These are phyloP conservation scores for Sordariomycetes sp. DNA, from an alignment of 2,329 filamentous ascomycete species.

Conservation along the genomic window DNA sequence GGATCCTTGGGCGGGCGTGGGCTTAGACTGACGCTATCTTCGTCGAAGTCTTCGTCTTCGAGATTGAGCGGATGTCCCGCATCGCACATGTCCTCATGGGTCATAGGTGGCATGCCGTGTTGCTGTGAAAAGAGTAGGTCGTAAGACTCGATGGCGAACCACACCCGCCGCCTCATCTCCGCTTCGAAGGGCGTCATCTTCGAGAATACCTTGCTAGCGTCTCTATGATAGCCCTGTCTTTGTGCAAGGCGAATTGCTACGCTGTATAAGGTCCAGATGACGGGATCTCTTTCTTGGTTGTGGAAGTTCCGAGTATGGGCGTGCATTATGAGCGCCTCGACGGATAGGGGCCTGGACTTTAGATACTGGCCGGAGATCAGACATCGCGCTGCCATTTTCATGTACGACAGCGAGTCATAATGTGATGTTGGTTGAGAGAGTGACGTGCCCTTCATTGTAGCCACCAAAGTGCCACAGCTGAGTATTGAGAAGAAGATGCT, in stretches of 20 bases:
- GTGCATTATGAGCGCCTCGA: constrained; percentile 40
- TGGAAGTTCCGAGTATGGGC: constrained; percentile 31
- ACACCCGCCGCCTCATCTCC: constrained; percentile 40
- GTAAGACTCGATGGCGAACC: constrained; percentile 36
- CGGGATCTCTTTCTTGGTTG: constrained; percentile 28
- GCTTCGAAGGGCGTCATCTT: constrained; percentile 36
- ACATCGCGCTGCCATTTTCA: constrained; percentile 31
- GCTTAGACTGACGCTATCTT: constrained; percentile 31
- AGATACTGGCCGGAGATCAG: constrained; percentile 39
- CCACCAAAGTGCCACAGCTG: constrained; percentile 25
- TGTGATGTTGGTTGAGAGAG: background rate
- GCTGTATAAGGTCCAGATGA: constrained; percentile 37
- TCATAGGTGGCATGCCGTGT: constrained; percentile 41
- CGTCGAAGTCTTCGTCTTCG: constrained; percentile 42
- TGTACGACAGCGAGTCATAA: constrained; percentile 19
- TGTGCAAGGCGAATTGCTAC: constrained; percentile 39
- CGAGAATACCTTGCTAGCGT: constrained; percentile 28
- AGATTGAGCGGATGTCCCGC: constrained; percentile 35
- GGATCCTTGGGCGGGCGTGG: constrained; percentile 31
- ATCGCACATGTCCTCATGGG: constrained; percentile 37
- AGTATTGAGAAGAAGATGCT: constrained; percentile 41
- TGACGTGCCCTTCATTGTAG: constrained; percentile 16
- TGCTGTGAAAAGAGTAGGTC: constrained; percentile 41
- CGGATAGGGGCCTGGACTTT: constrained; percentile 30
- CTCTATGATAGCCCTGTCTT: constrained; percentile 42